Base-by-base conservation (phyloP, 163 green algal genomes). In the Prototheca wickerhamii region DNA sequence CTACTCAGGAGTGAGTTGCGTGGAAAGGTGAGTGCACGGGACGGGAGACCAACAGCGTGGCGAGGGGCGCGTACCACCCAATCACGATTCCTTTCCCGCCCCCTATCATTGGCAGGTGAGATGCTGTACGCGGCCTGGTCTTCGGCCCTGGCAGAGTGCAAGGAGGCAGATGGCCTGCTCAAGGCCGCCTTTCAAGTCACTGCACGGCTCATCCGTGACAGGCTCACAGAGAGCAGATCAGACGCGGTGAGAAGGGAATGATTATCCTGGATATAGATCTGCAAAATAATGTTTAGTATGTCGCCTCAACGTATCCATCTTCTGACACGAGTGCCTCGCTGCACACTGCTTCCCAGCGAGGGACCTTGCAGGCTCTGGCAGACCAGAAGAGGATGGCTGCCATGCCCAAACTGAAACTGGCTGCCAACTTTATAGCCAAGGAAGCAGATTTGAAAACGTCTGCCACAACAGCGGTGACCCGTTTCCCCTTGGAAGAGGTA, bases 401-500 rank as follows among this genome's bases (percentile, higher is more conserved):
- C 20, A 26, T 65, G 30, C 35, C 32, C 35, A 42, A 17, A 28
- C 59, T 29, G 8, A 15, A 30, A 8, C 49, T 65, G 30, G 32
- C 21, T 28, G 59, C 59, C 30, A 65, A 42, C 30, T 65, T 65
- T 31, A 21, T 64, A 5, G 32, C 15, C 58, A 64, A 64, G 44
- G 58, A 26, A 21, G 58, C 23, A 21, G 23, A 57, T 5, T 18
- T 28, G 29, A 64, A 64, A 26, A 35, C 44, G 6, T 50, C 26
- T 18, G 50, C 63, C 21, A 62, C 44, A 12, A 64, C 50, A 15
- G 51, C 50, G 2, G 21, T 69, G 18, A 40, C 51, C 25, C 23
- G 50, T 8, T 69, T 52, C 60, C 63, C 51, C 17, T 60, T 61
- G 20, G n/a, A 69, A 12, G 30, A 63, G 61, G 28, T 60, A 15